Base-by-base conservation (phyloP, 176 grass and related monocot genomes). In the Miscanthus lutarioriparius region DNA sequence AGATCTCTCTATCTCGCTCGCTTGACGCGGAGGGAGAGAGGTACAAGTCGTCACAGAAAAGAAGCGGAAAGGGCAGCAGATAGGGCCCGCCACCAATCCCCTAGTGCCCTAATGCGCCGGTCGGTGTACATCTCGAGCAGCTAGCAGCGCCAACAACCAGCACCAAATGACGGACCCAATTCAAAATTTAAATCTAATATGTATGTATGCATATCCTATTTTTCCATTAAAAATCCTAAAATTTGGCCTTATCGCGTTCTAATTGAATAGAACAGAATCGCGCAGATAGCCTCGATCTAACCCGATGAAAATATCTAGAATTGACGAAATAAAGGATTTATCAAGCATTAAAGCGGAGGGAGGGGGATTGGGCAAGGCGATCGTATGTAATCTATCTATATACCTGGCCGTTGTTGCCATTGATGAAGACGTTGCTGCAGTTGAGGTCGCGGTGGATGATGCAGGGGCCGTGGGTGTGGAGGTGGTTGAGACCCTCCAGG, bases 341-440 rank as follows among this genome's bases (percentile, higher is more conserved):
- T 14, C 69, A 26, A 27, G 14, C 0, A 33, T 33, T 36, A 5
- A 1, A 8, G 6, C 10, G 63, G 27, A 15, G 35, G 67, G 47
- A 38, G 59, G 17, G 59, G 25, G 49, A 15, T 58, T 11, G 77
- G 41, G 10, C 20, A 58, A 59, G 22, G 56, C 22, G 56, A 59
- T 61, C 56, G 56, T 25, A 61, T 23, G 6, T 10, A 51, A 4
- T 47, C 32, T 33, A 33, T 33, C 32, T 33, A 6, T 0, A 5
- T 48, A 98, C 96, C 93, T 98, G 87, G n/a, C 96, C 96, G 17
- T 88, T 85, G 86, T 98, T 98, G 83, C 96, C 96, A 67, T 98
- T 98, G 89, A 98, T 98, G 91, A 98, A 98, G 28, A 98, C 88
- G 80, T 98, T 98, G 80, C 93, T 95, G 86, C 96, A 99, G 70